Percentiles rank a stretch among this genome's conserved stretches.
Evolutionary conservation across 1,139 yeast genomes (phyloP).

Genomic region (Yamadazyma dendronema): DNA sequence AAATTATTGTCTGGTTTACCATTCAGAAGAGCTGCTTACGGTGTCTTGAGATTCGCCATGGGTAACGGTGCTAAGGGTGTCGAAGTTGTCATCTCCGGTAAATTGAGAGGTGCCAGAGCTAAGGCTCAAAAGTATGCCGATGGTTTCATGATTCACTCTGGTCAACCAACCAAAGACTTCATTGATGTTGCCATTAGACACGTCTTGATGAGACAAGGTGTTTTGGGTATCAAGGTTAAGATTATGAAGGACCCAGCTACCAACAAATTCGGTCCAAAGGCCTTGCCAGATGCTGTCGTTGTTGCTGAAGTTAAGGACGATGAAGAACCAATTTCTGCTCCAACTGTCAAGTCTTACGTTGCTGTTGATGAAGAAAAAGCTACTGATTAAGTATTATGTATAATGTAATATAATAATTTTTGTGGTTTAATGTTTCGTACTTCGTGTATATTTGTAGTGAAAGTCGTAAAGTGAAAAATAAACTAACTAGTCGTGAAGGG

Average conservation of each 20-base stretch:
- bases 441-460: no score
- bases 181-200: constrained; percentile 99
- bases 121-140: constrained; percentile 99
- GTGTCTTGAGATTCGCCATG: constrained; percentile 99
- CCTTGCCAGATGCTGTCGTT: constrained; percentile 92
- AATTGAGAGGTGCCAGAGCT: constrained; percentile 99
- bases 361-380: constrained; percentile 27
- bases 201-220: constrained; percentile 99
- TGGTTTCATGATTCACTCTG: constrained; percentile 99
- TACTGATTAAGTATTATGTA: constrained; percentile 24
- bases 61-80: constrained; percentile 99
- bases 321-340: constrained; percentile 74
- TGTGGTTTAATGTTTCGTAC: not conserved
- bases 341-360: constrained; percentile 76
- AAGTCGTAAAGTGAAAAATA: no score
- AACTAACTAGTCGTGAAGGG: not conserved
- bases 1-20: constrained; percentile 98
- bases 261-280: constrained; percentile 85
- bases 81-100: constrained; percentile 99
- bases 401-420: constrained; percentile 1
- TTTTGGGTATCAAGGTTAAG: constrained; percentile 98
- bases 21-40: constrained; percentile 99
- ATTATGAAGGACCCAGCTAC: constrained; percentile 98
- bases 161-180: constrained; percentile 99
- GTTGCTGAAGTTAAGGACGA: constrained; percentile 98